Conservation (phyloP, 2,329 filamentous ascomycete genomes). For the Microsporum audouinii region DNA sequence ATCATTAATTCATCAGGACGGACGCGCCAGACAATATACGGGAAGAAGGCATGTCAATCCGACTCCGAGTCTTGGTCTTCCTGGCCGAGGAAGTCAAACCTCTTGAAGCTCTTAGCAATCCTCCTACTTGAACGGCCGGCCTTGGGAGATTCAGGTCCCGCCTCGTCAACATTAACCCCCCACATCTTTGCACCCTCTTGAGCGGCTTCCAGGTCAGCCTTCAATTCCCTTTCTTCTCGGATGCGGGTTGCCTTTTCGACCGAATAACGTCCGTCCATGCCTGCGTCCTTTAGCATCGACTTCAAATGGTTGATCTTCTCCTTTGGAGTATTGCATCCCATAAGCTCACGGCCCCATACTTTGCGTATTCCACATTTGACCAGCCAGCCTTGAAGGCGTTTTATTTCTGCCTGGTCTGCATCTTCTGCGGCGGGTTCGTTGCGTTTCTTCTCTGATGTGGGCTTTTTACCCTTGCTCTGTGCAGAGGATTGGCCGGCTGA, state of each 20-base stretch:
- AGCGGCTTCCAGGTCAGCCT: conserved; percentile 72
- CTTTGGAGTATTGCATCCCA: conserved; percentile 57
- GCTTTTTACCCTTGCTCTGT: conserved; percentile 23
- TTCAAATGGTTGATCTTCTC: conserved; percentile 77
- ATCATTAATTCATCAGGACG: background rate
- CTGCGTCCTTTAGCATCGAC: conserved; percentile 63
- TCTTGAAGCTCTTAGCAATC: conserved; percentile 34
- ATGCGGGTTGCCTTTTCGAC: conserved; percentile 74
- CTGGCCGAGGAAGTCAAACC: conserved; percentile 51
- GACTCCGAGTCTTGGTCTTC: conserved; percentile 53
- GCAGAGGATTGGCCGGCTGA: conserved; percentile 17
- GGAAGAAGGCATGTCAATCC: background rate
- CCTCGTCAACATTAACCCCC: conserved; percentile 44
- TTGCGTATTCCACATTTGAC: conserved; percentile 86
- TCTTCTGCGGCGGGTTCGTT: conserved; percentile 40
- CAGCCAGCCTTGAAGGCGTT: conserved; percentile 74
- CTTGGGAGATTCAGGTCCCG: conserved; percentile 31
- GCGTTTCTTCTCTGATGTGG: conserved; percentile 24
- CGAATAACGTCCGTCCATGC: conserved; percentile 83
- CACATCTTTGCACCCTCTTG: conserved; percentile 69
- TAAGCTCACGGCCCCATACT: conserved; percentile 78
- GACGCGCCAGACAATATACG: background rate
- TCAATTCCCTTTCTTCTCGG: conserved; percentile 73
- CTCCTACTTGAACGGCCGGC: conserved; percentile 29
- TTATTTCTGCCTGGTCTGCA: conserved; percentile 68